A percentile compares a stretch with the other conserved stretches of the same genome.
phyloP scores from a whole-genome alignment of 345 rosid species.

The Brassica rapa region DNA sequence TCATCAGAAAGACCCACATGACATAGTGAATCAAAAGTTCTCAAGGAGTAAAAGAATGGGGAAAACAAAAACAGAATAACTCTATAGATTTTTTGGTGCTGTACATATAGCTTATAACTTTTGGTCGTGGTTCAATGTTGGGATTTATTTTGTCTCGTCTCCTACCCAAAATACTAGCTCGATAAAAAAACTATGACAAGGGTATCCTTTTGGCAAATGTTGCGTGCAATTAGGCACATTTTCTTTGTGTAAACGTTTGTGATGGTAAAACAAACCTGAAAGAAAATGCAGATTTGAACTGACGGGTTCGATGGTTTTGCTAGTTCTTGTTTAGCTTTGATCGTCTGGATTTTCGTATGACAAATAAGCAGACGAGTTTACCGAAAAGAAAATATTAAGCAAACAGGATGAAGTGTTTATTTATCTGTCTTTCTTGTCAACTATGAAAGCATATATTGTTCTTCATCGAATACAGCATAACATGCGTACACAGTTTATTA shows the following conservation, averaged over 20 bases:
- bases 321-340: too few relatives aligned
- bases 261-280: constrained; percentile 15
- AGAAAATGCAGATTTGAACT: constrained; percentile 21
- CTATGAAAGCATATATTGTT: too few relatives aligned
- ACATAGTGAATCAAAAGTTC: constrained; percentile 25
- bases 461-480: too few relatives aligned
- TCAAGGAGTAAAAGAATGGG: neutral
- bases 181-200: constrained; percentile 1
- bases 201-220: constrained; percentile 22
- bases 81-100: constrained; percentile 17
- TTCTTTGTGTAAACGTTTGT: constrained; percentile 33
- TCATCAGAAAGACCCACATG: constrained; percentile 30
- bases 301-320: neutral
- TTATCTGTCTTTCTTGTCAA: too few relatives aligned
- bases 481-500: too few relatives aligned
- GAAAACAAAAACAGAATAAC: neutral
- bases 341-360: too few relatives aligned
- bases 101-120: constrained; percentile 32
- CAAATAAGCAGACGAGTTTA: too few relatives aligned
- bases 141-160: constrained; percentile 13
- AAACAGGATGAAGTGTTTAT: too few relatives aligned
- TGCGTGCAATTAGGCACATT: constrained; percentile 8
- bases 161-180: neutral
- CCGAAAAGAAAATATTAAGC: too few relatives aligned
- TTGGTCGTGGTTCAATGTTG: constrained; percentile 10